Evolutionary conservation across 805 yeast species (phyloP).

Genomic region (Saccharomycopsis fermentans): DNA sequence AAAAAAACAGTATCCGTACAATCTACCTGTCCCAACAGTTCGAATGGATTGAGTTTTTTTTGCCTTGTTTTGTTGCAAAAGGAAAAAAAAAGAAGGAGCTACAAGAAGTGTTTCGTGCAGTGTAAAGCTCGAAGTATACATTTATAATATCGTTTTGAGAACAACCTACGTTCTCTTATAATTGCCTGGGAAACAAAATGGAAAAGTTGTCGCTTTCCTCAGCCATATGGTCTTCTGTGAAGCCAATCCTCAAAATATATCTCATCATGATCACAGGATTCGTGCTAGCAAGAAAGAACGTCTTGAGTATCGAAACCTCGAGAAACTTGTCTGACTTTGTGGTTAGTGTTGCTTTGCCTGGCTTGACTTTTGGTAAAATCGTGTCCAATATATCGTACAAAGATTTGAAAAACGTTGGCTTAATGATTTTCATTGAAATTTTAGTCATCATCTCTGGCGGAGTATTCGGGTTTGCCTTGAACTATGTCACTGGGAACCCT

Average conservation of each 20-base stretch:
- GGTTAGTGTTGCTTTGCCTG: constrained; percentile 44
- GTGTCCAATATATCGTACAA: constrained; percentile 40
- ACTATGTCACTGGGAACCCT: constrained; percentile 30
- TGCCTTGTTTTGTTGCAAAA: too few relatives aligned
- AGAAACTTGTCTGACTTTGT: constrained; percentile 46
- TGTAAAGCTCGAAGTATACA: too few relatives aligned
- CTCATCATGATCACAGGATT: constrained; percentile 62
- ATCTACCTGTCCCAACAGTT: too few relatives aligned
- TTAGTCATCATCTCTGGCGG: constrained; percentile 25
- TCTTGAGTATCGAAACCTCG: constrained; percentile 52
- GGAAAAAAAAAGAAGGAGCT: too few relatives aligned
- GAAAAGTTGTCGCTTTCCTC: constrained; percentile 4
- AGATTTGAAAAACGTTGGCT: constrained; percentile 45
- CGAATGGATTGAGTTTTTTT: too few relatives aligned
- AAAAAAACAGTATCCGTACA: too few relatives aligned
- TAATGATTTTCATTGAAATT: constrained; percentile 27
- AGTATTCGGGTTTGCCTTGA: constrained; percentile 23
- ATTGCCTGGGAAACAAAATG: too few relatives aligned
- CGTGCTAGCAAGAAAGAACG: constrained; percentile 44
- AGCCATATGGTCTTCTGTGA: constrained; percentile 37
- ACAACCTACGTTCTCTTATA: too few relatives aligned
- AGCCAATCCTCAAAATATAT: constrained; percentile 69
- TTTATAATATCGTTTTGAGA: too few relatives aligned
- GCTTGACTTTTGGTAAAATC: constrained; percentile 43
- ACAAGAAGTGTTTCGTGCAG: too few relatives aligned